Evolutionary conservation across 2,329 filamentous ascomycete species (phyloP), one percentile per base, ranked within the genome.

Genomic region (Alternaria burnsii): DNA sequence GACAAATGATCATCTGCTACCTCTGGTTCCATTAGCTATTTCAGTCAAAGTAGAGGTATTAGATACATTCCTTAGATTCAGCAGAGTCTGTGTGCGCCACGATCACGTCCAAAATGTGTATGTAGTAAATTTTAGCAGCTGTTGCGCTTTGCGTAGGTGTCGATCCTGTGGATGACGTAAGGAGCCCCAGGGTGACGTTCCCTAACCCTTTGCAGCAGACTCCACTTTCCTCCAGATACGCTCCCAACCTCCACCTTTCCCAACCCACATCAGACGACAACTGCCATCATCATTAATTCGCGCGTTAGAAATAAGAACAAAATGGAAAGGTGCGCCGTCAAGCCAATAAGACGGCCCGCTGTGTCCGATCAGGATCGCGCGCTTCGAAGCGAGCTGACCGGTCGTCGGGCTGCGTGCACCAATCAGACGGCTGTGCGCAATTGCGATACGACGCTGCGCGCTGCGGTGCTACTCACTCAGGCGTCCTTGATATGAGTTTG

Each of bases 341-440:
- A 46, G 43, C 43, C 26, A 46, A 16, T 8, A 26, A 30, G 26
- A 30, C 16, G 43, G n/a, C 16, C 32, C 18, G 26, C 28, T 26
- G 43, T 6, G 10, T 46, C 3, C 26, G 26, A 20, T 30, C 1
- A 46, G n/a, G 43, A 28, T n/a, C 28, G 26, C 12, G 28, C n/a
- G 26, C n/a, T 47, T 30, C 18, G 44, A 30, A 47, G 38, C 44
- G 30, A 47, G 28, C 59, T 59, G 50, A 59, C 59, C 44, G 59
- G 59, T 41, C 10, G 28, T 41, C 28, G 28, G 18, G 28, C 44
- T 16, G 3, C 34, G 26, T 47, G 44, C 50, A 30, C 59, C 30
- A 62, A 62, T 59, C 34, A 62, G 8, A 48, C 42, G 44, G 26
- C 56, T 55, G 41, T 62, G 56, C 42, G 59, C 59, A 62, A 28